These are phyloP conservation scores for Tremellales sp. DNA, from an alignment of 1,284 basidiomycete genomes.

Conservation along the genomic window DNA sequence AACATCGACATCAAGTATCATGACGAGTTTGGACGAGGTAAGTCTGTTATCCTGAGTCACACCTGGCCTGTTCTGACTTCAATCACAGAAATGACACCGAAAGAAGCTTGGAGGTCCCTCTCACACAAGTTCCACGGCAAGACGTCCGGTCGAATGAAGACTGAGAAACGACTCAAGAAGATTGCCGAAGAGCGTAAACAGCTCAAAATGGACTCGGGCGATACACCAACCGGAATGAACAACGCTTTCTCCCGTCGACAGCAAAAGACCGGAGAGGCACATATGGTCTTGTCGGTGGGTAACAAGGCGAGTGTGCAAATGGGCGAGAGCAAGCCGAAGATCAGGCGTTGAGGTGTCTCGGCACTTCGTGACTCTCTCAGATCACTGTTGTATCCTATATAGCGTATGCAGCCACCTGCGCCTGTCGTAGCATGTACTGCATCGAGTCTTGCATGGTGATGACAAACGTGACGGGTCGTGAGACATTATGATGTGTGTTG, in stretches of 20 bases:
- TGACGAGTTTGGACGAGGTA: slow-evolving; percentile 76
- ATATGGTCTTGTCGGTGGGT: slow-evolving; percentile 88
- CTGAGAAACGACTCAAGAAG: slow-evolving; percentile 86
- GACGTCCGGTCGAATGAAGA: slow-evolving; percentile 88
- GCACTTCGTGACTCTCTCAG: no score
- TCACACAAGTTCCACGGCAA: slow-evolving; percentile 96
- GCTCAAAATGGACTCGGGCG: slow-evolving; percentile 82
- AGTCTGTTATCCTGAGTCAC: slow-evolving; percentile 15
- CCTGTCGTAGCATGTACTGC: no score
- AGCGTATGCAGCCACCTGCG: no score
- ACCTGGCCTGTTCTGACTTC: no score
- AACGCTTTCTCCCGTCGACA: slow-evolving; percentile 84
- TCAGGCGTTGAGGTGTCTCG: neutral
- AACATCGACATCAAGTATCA: slow-evolving; percentile 95
- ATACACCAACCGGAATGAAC: slow-evolving; percentile 89
- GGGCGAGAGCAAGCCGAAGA: slow-evolving; percentile 8
- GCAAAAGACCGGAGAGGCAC: slow-evolving; percentile 86
- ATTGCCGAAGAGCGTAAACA: slow-evolving; percentile 91
- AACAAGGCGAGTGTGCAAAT: slow-evolving; percentile 71
- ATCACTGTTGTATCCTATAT: no score
- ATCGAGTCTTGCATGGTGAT: no score
- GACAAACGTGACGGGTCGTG: no score
- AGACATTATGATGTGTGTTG: no score
- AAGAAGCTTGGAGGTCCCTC: slow-evolving; percentile 95
- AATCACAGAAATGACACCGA: slow-evolving; percentile 62